Evolutionary conservation across 768 basidiomycete genomes (phyloP).

Genomic region (Xerocomus potaroensis): DNA sequence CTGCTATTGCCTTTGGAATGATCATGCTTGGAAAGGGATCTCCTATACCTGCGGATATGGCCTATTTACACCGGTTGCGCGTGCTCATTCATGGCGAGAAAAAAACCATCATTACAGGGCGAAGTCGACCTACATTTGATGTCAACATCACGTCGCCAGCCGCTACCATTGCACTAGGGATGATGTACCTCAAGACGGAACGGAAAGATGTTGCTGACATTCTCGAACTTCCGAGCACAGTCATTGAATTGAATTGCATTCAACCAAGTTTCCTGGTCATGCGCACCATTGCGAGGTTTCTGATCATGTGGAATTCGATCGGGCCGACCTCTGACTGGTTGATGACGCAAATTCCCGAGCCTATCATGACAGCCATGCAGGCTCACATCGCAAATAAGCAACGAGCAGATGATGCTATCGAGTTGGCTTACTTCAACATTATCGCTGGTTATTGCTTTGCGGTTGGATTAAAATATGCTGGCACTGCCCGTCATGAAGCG

Average conservation of each 20-base stretch:
- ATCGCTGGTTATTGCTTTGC: conserved; percentile 89
- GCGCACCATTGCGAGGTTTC: conserved; percentile 66
- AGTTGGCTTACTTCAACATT: conserved; percentile 90
- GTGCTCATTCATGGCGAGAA: conserved; percentile 75
- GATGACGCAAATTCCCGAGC: conserved; percentile 58
- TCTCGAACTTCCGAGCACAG: conserved; percentile 76
- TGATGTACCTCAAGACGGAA: conserved; percentile 90
- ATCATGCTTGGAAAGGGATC: conserved; percentile 91
- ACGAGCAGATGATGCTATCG: conserved; percentile 62
- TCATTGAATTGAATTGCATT: conserved; percentile 74
- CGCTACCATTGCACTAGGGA: conserved; percentile 81
- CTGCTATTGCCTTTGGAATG: conserved; percentile 91
- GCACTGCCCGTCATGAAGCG: conserved; percentile 88
- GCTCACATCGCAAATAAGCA: conserved; percentile 42
- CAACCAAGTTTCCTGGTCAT: conserved; percentile 86
- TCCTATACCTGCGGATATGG: conserved; percentile 70
- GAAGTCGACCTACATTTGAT: conserved; percentile 58
- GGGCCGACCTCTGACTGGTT: conserved; percentile 73
- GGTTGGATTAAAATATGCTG: conserved; percentile 89
- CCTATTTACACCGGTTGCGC: conserved; percentile 62
- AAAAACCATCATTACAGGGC: conserved; percentile 35
- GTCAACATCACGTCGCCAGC: conserved; percentile 89
- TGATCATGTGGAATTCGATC: conserved; percentile 88
- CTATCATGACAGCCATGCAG: conserved; percentile 60
- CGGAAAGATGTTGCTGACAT: conserved; percentile 84